Evolutionary conservation across 202 grass and related monocot genomes (phyloP).

Genomic region (Zoysia matrella): DNA sequence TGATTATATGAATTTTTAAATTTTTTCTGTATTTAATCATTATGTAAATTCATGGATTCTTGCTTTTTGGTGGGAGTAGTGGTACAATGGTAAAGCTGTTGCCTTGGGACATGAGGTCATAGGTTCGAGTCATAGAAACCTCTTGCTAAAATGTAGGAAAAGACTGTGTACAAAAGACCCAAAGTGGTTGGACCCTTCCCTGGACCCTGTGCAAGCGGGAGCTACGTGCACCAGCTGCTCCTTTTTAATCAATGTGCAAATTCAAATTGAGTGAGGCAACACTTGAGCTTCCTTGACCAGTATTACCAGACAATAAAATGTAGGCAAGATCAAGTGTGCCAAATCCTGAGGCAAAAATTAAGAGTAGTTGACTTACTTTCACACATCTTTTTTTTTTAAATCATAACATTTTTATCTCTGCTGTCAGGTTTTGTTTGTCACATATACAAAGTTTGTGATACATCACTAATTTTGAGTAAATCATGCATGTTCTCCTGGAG

Average conservation of each 20-base stretch:
- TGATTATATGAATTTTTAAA: background rate
- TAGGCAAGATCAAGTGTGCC: background rate
- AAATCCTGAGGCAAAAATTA: background rate
- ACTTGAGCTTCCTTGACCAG: background rate
- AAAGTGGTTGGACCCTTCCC: too few species aligned
- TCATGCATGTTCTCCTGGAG: background rate
- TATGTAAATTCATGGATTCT: too few species aligned
- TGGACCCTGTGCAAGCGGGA: too few species aligned
- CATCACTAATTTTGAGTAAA: background rate
- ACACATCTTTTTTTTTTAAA: background rate
- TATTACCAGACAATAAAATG: background rate
- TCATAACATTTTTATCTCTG: background rate
- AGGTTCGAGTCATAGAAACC: too few species aligned
- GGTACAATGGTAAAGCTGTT: too few species aligned
- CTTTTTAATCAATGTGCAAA: background rate
- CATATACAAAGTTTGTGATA: background rate
- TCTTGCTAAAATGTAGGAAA: too few species aligned
- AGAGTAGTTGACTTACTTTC: background rate
- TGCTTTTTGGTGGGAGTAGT: too few species aligned
- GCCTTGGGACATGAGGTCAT: too few species aligned
- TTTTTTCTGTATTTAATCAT: background rate
- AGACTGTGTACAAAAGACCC: too few species aligned
- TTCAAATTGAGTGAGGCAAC: constrained; percentile 2
- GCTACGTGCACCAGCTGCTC: too few species aligned
- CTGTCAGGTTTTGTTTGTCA: background rate